phyloP scores from a whole-genome alignment of 805 yeast species.

The Candida sphagnicola region DNA sequence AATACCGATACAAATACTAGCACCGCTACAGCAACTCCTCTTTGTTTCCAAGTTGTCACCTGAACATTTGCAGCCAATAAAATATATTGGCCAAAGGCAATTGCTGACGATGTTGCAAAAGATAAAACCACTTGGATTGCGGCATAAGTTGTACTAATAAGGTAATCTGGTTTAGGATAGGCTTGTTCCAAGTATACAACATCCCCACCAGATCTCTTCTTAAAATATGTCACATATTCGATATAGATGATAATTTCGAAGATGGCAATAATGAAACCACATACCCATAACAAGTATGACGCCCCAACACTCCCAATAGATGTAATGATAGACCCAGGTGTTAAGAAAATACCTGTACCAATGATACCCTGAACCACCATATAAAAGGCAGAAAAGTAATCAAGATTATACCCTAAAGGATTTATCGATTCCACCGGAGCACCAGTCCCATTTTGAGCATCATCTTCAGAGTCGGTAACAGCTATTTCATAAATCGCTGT shows the following conservation, averaged over 20 bases:
- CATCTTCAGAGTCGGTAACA: conserved; percentile 5
- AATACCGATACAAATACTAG: conserved; percentile 20
- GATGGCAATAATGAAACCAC: conserved; percentile 36
- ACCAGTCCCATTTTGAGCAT: conserved; percentile 21
- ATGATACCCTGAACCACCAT: conserved; percentile 64
- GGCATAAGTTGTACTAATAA: conserved; percentile 35
- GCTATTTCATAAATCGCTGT: neutral
- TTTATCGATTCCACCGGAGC: conserved; percentile 39
- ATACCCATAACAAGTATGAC: conserved; percentile 38
- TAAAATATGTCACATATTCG: conserved; percentile 39
- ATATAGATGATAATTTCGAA: conserved; percentile 34
- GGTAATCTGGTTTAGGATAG: conserved; percentile 28
- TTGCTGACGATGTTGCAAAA: conserved; percentile 30
- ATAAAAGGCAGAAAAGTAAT: conserved; percentile 54
- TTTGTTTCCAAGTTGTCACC: conserved; percentile 28
- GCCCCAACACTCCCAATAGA: conserved; percentile 43
- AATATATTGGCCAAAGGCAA: conserved; percentile 33
- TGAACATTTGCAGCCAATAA: conserved; percentile 27
- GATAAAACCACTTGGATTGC: conserved; percentile 36
- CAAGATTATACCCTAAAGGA: conserved; percentile 41
- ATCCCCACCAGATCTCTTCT: conserved; percentile 33
- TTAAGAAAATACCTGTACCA: conserved; percentile 75
- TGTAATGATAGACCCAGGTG: conserved; percentile 51
- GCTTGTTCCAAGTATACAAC: conserved; percentile 38
- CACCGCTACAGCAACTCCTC: conserved; percentile 33